Percentiles rank a stretch among this genome's conserved stretches.
These are phyloP conservation scores for Psilocybe azurescens DNA, from an alignment of 768 basidiomycete species.

Conservation along the genomic window DNA sequence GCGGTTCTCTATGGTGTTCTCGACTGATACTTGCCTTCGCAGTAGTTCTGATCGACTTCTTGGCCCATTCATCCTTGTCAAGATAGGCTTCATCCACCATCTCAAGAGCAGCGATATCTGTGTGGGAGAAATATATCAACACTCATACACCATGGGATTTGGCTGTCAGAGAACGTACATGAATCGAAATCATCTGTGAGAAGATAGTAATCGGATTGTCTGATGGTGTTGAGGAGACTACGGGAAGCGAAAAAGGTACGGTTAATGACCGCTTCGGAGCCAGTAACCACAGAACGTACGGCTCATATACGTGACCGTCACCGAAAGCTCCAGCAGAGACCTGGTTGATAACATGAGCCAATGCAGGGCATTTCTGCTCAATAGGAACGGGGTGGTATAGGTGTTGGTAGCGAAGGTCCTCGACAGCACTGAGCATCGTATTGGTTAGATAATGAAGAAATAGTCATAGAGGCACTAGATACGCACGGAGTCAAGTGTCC, in stretches of 20 bases:
- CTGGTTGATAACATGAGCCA: conserved; percentile 79
- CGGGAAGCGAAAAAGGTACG: conserved; percentile 22
- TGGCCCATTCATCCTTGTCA: conserved; percentile 87
- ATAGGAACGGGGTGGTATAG: conserved; percentile 81
- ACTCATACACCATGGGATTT: not conserved
- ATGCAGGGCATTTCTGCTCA: conserved; percentile 81
- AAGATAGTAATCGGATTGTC: conserved; percentile 79
- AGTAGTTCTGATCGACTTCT: conserved; percentile 86
- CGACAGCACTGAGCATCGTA: conserved; percentile 59
- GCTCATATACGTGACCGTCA: conserved; percentile 81
- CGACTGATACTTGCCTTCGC: conserved; percentile 56
- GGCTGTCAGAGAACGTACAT: conserved; percentile 50
- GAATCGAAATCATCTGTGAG: conserved; percentile 95
- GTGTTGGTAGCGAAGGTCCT: conserved; percentile 87
- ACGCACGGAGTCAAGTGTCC: conserved; percentile 79
- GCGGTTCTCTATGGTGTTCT: not conserved
- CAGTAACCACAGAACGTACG: conserved; percentile 51
- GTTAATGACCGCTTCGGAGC: not conserved
- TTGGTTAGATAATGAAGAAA: not conserved
- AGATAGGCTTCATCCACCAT: conserved; percentile 92
- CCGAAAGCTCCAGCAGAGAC: conserved; percentile 85
- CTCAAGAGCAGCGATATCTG: conserved; percentile 80
- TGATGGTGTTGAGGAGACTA: conserved; percentile 77
- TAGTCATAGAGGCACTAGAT: not conserved
- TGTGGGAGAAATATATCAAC: not conserved